Evolutionary conservation across 352 stramenopile species (phyloP), one percentile per base, ranked within the genome.

Genomic region (Phytophthora cactorum): DNA sequence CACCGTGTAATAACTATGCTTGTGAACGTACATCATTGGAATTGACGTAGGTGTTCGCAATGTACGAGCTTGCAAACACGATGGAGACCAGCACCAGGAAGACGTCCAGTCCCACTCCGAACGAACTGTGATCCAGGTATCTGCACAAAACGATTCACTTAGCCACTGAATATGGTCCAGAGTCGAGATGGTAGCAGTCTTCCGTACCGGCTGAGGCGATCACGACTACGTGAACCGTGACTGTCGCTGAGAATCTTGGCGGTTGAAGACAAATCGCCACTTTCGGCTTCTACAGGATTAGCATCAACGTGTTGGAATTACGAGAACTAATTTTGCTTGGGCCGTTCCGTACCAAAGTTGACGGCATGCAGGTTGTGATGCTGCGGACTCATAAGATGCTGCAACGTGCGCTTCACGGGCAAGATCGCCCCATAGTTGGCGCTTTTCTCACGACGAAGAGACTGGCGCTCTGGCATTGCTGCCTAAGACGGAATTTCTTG

Each of bases 41-140:
- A 0, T 80, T 79, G 8, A 88, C 72, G 66, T 95, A 95, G 46
- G 87, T 95, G 75, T 86, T 90, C 1, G 60, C 59, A 65, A 95
- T 89, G 72, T 95, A 95, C 27, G 83, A 75, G 22, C 55, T 82
- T 22, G 78, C 80, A 56, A 82, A 95, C 12, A 82, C 59, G 12
- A 90, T 6, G 11, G 87, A 86, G 5, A 80, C 51, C 27, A 83
- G 32, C 15, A 68, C 63, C 9, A 76, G 38, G 3, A 70, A 77
- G 22, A 73, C 53, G 45, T 77, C 69, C 14, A 77, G 36, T 4
- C 53, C 64, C 22, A 73, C 59, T 4, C 68, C 68, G 34, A 76
- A 72, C 22, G 58, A 72, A 15, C 68, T 76, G 43, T 73, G 69
- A 27, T 77, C 69, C 32, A 77, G 17, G 49, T 64, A 77, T 41